Evolutionary conservation across 345 rosid species (phyloP).

Genomic region (Brassica incana): DNA sequence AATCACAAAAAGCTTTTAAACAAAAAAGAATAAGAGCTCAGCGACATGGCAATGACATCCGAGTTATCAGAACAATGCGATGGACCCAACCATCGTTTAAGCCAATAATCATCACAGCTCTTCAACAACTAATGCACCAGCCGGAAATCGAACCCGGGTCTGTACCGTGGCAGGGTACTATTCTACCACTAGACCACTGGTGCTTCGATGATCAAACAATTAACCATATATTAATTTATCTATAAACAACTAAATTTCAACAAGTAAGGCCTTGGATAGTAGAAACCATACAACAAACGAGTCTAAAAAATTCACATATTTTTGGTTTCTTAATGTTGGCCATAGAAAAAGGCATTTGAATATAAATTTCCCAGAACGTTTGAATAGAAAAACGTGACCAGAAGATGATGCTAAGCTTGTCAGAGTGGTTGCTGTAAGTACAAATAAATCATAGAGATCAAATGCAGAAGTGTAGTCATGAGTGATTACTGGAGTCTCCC

Average conservation of each 20-base stretch:
- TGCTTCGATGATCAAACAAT: neutral
- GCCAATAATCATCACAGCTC: conserved; percentile 28
- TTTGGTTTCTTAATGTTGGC: too few species aligned
- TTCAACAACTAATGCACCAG: conserved; percentile 39
- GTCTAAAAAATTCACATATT: too few species aligned
- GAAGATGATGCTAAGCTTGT: neutral
- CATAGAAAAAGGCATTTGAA: too few species aligned
- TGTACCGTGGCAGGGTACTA: conserved; percentile 46
- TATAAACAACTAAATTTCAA: too few species aligned
- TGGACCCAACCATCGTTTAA: conserved; percentile 6
- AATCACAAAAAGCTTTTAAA: too few species aligned
- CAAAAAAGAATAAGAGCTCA: neutral
- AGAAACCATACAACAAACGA: too few species aligned
- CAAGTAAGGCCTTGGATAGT: too few species aligned
- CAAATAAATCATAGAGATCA: too few species aligned
- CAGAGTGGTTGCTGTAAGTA: neutral
- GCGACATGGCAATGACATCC: neutral
- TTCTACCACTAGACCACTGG: conserved; percentile 75
- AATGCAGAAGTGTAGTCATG: too few species aligned
- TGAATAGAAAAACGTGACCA: neutral
- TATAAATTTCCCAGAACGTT: too few species aligned
- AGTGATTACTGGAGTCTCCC: too few species aligned
- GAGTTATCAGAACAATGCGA: neutral
- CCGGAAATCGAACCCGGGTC: conserved; percentile 64
- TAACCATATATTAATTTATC: too few species aligned